Evolutionary conservation across 345 rosid species (phyloP).

Genomic region (Ceriops zippeliana): DNA sequence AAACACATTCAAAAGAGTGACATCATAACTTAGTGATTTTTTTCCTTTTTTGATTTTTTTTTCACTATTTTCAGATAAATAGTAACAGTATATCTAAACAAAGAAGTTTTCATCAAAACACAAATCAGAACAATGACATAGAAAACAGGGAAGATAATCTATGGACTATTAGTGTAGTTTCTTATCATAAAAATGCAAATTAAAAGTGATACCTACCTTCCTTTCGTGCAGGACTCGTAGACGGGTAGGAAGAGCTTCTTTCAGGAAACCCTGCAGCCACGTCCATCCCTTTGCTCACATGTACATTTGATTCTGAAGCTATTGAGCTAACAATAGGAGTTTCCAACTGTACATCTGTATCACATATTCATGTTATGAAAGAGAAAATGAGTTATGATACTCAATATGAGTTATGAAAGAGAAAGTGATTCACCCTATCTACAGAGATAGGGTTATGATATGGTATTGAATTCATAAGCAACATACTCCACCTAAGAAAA

Average conservation of each 20-base stretch:
- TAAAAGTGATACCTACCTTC: conserved; percentile 17
- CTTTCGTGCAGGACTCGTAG: conserved; percentile 8
- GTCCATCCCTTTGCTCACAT: conserved; percentile 16
- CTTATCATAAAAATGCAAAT: background rate
- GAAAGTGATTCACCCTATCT: background rate
- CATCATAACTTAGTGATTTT: too few relatives aligned
- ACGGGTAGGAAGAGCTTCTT: background rate
- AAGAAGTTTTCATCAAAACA: background rate
- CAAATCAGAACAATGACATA: too few relatives aligned
- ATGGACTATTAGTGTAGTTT: background rate
- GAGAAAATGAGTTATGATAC: background rate
- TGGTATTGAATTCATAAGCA: too few relatives aligned
- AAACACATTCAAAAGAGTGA: too few relatives aligned
- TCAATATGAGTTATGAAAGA: background rate
- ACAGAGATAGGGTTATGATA: too few relatives aligned
- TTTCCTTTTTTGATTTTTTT: too few relatives aligned
- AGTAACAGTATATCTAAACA: background rate
- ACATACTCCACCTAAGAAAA: too few relatives aligned
- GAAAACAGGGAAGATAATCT: background rate
- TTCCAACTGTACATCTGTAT: conserved; percentile 9
- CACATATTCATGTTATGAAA: conserved; percentile 10
- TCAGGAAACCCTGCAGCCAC: conserved; percentile 3
- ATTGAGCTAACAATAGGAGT: conserved; percentile 6
- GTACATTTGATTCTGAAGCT: conserved; percentile 14
- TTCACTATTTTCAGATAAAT: background rate